phyloP scores from a whole-genome alignment of 78 protist species.

The Dictyostelium capitatum region DNA sequence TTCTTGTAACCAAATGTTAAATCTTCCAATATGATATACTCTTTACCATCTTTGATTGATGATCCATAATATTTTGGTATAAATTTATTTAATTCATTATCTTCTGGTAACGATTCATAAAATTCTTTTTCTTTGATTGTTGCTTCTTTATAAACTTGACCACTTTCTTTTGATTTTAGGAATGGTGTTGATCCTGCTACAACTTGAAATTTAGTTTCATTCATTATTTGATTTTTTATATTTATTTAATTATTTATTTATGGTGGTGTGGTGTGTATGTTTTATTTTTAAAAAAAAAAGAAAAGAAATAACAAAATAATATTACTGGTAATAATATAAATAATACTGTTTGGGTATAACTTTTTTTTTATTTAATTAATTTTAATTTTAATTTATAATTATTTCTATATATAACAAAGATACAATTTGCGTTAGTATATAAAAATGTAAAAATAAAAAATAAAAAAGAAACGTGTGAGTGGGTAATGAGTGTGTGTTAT shows the following conservation, averaged over 20 bases:
- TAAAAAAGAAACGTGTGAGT: too few species aligned
- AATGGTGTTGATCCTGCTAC: conserved; percentile 79
- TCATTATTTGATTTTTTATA: not conserved
- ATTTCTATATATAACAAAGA: too few species aligned
- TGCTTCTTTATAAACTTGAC: conserved; percentile 36
- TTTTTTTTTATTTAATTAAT: conserved; percentile 6
- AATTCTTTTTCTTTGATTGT: conserved; percentile 38
- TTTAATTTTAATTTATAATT: not conserved
- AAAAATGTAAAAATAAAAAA: too few species aligned
- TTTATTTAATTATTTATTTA: not conserved
- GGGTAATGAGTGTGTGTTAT: too few species aligned
- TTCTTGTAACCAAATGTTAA: conserved; percentile 46
- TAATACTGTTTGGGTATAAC: not conserved
- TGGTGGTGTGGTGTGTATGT: not conserved
- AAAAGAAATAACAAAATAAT: not conserved
- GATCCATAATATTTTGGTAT: conserved; percentile 54
- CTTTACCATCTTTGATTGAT: not conserved
- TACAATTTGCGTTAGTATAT: too few species aligned
- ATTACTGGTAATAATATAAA: too few species aligned
- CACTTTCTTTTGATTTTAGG: conserved; percentile 28
- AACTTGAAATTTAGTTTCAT: conserved; percentile 37
- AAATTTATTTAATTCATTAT: not conserved
- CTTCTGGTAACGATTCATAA: conserved; percentile 6
- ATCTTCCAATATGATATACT: conserved; percentile 50
- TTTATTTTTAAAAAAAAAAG: not conserved